Conservation (phyloP, 768 basidiomycete species). For the Sistotremastrum niveocremeum region DNA sequence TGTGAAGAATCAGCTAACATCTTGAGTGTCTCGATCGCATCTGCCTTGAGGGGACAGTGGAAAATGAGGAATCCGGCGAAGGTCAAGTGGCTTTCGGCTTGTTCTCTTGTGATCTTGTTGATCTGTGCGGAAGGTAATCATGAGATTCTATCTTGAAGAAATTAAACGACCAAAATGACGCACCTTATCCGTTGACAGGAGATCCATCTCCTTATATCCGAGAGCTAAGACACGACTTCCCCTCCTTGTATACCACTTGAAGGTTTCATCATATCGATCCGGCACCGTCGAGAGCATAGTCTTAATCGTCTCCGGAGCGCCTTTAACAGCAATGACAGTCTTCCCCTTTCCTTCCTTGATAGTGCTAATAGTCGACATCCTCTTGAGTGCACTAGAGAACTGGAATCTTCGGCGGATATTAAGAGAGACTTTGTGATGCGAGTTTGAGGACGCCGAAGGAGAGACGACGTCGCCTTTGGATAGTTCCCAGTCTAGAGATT, state of each 20-base stretch:
- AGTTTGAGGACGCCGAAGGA: constrained; percentile 31
- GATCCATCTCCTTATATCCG: constrained; percentile 73
- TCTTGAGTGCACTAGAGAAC: constrained; percentile 93
- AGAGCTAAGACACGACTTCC: constrained; percentile 91
- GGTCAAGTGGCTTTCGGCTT: constrained; percentile 60
- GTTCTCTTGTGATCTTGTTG: constrained; percentile 71
- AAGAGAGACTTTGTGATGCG: constrained; percentile 46
- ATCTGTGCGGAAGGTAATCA: constrained; percentile 36
- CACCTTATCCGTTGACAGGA: constrained; percentile 59
- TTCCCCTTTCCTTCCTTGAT: constrained; percentile 42
- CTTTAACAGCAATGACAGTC: constrained; percentile 71
- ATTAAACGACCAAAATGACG: constrained; percentile 7
- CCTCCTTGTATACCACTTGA: constrained; percentile 85
- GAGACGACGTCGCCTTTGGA: constrained; percentile 58
- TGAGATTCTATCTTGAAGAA: neutral
- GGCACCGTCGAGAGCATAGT: constrained; percentile 69
- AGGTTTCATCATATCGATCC: constrained; percentile 79
- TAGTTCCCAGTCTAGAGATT: constrained; percentile 82
- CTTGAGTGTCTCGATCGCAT: constrained; percentile 81
- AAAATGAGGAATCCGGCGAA: constrained; percentile 99
- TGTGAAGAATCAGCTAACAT: constrained; percentile 96
- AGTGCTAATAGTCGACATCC: constrained; percentile 86
- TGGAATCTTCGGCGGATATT: constrained; percentile 87
- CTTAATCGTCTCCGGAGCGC: constrained; percentile 95
- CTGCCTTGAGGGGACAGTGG: constrained; percentile 92